These are phyloP conservation scores for Macrophomina pseudophaseolina DNA, from an alignment of 2,329 filamentous ascomycete species.

Conservation along the genomic window DNA sequence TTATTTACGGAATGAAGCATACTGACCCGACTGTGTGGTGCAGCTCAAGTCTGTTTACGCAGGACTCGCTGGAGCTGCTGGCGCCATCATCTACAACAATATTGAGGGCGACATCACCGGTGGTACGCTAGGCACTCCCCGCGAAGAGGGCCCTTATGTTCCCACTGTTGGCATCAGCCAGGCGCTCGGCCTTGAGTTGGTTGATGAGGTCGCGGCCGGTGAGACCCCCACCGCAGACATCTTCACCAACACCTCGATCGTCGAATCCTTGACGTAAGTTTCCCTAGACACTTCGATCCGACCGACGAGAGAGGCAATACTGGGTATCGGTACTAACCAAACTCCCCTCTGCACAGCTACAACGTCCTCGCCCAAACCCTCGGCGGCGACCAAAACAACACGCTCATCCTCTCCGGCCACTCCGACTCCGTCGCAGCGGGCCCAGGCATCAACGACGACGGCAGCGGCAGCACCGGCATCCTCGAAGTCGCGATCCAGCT, in stretches of 20 bases:
- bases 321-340: no score
- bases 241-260: slow-evolving; percentile 48
- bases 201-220: slow-evolving; percentile 58
- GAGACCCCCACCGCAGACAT: slow-evolving; percentile 40
- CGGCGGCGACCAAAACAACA: slow-evolving; percentile 62
- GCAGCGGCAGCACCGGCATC: slow-evolving; percentile 67
- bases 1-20: no score
- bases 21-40: no score
- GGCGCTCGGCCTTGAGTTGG: slow-evolving; percentile 61
- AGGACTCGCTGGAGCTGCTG: slow-evolving; percentile 69
- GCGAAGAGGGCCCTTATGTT: slow-evolving; percentile 57
- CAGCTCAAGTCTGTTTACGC: slow-evolving; percentile 67
- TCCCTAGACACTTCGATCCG: no score
- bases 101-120: slow-evolving; percentile 66
- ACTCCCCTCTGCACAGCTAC: slow-evolving; percentile 29
- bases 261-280: slow-evolving; percentile 54
- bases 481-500: slow-evolving; percentile 66
- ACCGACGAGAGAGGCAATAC: no score
- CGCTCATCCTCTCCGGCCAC: slow-evolving; percentile 65
- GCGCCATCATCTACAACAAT: slow-evolving; percentile 75
- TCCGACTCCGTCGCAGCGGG: slow-evolving; percentile 65
- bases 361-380: slow-evolving; percentile 68
- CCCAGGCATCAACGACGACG: slow-evolving; percentile 79
- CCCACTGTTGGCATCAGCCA: slow-evolving; percentile 71
- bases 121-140: slow-evolving; percentile 65